These are phyloP conservation scores for Halophytophthora batemanensis DNA, from an alignment of 352 stramenopile species.

Conservation along the genomic window DNA sequence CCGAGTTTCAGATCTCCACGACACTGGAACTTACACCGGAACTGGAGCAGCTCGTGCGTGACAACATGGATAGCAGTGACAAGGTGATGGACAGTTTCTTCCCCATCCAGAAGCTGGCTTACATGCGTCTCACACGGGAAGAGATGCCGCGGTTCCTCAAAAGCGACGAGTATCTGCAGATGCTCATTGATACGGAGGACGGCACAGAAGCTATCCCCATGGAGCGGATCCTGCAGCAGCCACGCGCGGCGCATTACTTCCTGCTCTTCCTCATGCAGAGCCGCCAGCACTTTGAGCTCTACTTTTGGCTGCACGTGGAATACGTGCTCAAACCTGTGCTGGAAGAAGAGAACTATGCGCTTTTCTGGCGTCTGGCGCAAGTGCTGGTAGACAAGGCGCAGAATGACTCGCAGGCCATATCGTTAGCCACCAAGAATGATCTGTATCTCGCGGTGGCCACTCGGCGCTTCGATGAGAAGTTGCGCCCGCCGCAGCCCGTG, in stretches of 20 bases:
- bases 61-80: constrained; percentile 48
- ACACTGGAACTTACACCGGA: constrained; percentile 78
- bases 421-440: constrained; percentile 68
- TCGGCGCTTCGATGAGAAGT: constrained; percentile 39
- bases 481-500: constrained; percentile 33
- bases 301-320: constrained; percentile 87
- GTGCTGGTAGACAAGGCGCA: constrained; percentile 73
- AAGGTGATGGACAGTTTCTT: constrained; percentile 77
- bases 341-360: constrained; percentile 34
- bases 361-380: constrained; percentile 69
- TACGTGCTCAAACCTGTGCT: constrained; percentile 79
- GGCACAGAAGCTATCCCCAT: constrained; percentile 73
- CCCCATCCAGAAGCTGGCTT: constrained; percentile 81
- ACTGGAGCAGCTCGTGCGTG: constrained; percentile 71
- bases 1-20: constrained; percentile 81
- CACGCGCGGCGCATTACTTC: constrained; percentile 81
- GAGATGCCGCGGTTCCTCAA: constrained; percentile 84
- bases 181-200: constrained; percentile 82
- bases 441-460: constrained; percentile 47
- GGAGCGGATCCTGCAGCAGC: constrained; percentile 76
- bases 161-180: constrained; percentile 81
- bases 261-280: constrained; percentile 86
- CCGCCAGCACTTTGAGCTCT: constrained; percentile 84
- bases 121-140: constrained; percentile 77
- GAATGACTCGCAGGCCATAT: constrained; percentile 78